These are phyloP conservation scores for Aspergillus funiculosus DNA, from an alignment of 495 filamentous ascomycete genomes.

Conservation along the genomic window DNA sequence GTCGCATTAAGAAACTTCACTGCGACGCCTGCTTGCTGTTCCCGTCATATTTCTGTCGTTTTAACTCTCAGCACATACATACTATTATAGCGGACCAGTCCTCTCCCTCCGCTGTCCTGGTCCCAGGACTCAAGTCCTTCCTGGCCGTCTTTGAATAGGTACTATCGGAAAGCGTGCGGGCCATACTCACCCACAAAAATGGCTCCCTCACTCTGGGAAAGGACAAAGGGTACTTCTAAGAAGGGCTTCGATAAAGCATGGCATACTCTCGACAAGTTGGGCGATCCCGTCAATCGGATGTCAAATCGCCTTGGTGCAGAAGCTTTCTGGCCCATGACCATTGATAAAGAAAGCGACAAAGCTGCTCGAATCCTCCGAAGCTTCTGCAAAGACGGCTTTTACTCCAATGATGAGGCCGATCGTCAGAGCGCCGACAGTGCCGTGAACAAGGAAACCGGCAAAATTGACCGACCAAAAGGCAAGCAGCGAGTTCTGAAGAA, in stretches of 20 bases:
- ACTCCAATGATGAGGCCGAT: slow-evolving; percentile 34
- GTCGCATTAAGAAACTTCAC: slow-evolving; percentile 16
- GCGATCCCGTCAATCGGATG: slow-evolving; percentile 66
- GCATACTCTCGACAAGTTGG: slow-evolving; percentile 47
- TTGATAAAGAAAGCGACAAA: slow-evolving; percentile 80
- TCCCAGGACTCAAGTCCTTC: not conserved
- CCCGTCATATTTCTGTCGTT: slow-evolving; percentile 12
- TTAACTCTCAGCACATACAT: slow-evolving; percentile 3
- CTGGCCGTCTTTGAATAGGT: not conserved
- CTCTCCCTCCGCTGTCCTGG: not conserved
- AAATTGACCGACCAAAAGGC: slow-evolving; percentile 51
- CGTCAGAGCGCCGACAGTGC: slow-evolving; percentile 13
- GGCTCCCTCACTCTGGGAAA: slow-evolving; percentile 34
- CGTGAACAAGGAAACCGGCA: slow-evolving; percentile 29
- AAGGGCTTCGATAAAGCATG: slow-evolving; percentile 54
- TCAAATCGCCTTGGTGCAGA: slow-evolving; percentile 70
- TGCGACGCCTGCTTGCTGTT: slow-evolving; percentile 17
- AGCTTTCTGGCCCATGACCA: slow-evolving; percentile 73
- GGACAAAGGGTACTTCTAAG: slow-evolving; percentile 42
- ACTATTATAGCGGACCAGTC: not conserved
- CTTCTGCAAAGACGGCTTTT: slow-evolving; percentile 74
- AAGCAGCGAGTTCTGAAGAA: slow-evolving; percentile 72
- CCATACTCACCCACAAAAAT: slow-evolving; percentile 19
- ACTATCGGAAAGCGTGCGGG: not conserved
- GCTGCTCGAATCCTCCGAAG: slow-evolving; percentile 72